phyloP scores from a whole-genome alignment of 768 basidiomycete species.

The Boletus fagicola region DNA sequence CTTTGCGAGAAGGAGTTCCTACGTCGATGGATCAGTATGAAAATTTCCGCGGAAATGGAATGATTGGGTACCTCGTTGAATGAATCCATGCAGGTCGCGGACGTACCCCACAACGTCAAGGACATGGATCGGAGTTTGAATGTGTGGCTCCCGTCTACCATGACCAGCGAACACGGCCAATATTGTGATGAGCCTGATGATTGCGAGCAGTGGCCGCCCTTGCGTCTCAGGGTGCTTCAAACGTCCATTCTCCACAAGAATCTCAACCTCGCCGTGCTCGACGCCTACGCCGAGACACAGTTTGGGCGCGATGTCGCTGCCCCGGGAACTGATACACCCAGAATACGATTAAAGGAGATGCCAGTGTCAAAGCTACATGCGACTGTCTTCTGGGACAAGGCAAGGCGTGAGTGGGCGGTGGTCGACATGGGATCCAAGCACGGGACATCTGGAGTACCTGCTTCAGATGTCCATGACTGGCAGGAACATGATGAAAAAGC shows the following conservation, averaged over 20 bases:
- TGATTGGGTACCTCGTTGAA: conserved; percentile 42
- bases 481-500: too few species aligned
- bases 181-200: conserved; percentile 42
- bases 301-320: conserved; percentile 68
- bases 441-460: too few species aligned
- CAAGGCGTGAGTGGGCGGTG: conserved; percentile 60
- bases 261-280: conserved; percentile 57
- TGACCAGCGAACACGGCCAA: conserved; percentile 13
- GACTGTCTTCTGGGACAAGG: conserved; percentile 66
- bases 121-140: conserved; percentile 26
- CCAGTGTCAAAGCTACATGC: conserved; percentile 80
- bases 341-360: conserved; percentile 80
- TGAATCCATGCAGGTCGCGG: conserved; percentile 40
- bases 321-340: conserved; percentile 50
- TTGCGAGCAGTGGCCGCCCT: conserved; percentile 45
- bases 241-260: conserved; percentile 49
- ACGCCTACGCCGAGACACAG: conserved; percentile 63
- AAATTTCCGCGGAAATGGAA: background rate
- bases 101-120: background rate
- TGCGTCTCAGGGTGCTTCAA: conserved; percentile 40
- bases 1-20: conserved; percentile 62
- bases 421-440: conserved; percentile 88
- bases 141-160: background rate
- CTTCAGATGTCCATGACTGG: too few species aligned
- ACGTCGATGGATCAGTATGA: background rate